Percentiles rank a stretch among this genome's conserved stretches.
Conservation (phyloP, 2,329 filamentous ascomycete species). For the Teratosphaeria pseudoeucalypti region DNA sequence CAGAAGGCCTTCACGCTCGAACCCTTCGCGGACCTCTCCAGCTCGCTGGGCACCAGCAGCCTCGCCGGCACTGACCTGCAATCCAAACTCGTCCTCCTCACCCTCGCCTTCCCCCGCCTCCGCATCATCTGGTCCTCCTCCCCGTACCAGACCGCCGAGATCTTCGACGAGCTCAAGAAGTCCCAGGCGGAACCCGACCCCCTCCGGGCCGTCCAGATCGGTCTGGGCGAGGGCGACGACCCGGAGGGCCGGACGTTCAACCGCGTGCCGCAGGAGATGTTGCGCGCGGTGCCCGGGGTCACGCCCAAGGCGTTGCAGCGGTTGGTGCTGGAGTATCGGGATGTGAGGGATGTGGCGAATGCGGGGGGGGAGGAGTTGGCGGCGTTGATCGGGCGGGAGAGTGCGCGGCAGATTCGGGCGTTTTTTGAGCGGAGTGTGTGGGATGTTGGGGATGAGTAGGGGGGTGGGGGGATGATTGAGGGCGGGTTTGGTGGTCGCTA, state of each 20-base stretch:
- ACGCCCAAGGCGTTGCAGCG: constrained; percentile 66
- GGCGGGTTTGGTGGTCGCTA: too few species aligned
- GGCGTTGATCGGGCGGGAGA: constrained; percentile 65
- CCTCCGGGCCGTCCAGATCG: constrained; percentile 71
- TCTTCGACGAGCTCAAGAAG: constrained; percentile 87
- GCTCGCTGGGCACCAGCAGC: constrained; percentile 51
- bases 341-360: constrained; percentile 73
- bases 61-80: constrained; percentile 66
- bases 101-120: constrained; percentile 78
- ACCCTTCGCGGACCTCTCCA: constrained; percentile 41
- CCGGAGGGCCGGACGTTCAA: constrained; percentile 61
- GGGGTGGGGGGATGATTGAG: not conserved
- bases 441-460: constrained; percentile 29
- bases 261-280: constrained; percentile 80
- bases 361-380: constrained; percentile 65
- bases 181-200: constrained; percentile 86
- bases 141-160: constrained; percentile 93
- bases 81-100: constrained; percentile 82
- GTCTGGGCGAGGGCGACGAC: constrained; percentile 52
- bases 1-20: constrained; percentile 93
- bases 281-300: constrained; percentile 73
- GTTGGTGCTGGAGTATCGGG: constrained; percentile 62
- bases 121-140: constrained; percentile 89
- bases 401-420: constrained; percentile 61
- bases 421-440: constrained; percentile 67